Evolutionary conservation across 768 basidiomycete genomes (phyloP).

Genomic region (Suillus clintonianus): DNA sequence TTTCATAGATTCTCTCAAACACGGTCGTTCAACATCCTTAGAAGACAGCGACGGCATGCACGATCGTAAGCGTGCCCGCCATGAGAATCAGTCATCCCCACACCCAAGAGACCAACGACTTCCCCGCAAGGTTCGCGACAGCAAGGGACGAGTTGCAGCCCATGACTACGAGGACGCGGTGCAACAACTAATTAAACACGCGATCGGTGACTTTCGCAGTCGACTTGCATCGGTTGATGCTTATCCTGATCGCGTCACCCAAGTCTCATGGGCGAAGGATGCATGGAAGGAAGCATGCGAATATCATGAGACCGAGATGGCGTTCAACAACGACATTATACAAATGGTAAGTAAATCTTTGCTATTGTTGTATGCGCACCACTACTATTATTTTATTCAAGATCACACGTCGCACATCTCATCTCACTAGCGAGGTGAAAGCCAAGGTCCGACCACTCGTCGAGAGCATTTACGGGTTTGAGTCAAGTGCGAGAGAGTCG

Average conservation of each 20-base stretch:
- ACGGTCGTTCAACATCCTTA: no score
- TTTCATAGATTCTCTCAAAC: no score
- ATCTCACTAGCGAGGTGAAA: slow-evolving; percentile 23
- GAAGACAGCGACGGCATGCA: no score
- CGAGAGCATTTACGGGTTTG: slow-evolving; percentile 10
- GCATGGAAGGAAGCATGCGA: slow-evolving; percentile 2
- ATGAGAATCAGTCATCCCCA: no score
- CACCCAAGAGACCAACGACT: no score
- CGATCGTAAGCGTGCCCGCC: no score
- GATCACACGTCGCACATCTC: slow-evolving; percentile 15
- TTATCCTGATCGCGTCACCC: slow-evolving; percentile 3
- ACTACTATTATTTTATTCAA: background rate
- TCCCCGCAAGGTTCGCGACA: no score
- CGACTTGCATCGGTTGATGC: background rate
- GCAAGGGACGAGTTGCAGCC: no score
- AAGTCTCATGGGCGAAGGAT: slow-evolving; percentile 2
- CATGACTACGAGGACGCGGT: no score
- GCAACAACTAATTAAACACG: background rate
- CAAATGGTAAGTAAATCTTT: background rate
- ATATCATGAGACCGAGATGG: background rate
- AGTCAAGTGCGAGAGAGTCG: slow-evolving; percentile 17
- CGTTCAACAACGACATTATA: background rate
- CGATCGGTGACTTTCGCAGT: background rate
- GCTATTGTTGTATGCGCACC: no score
- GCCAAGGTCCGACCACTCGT: slow-evolving; percentile 14